Percentiles rank a stretch among this genome's conserved stretches.
These are phyloP conservation scores for Septoria linicola DNA, from an alignment of 2,329 filamentous ascomycete species.

Conservation along the genomic window DNA sequence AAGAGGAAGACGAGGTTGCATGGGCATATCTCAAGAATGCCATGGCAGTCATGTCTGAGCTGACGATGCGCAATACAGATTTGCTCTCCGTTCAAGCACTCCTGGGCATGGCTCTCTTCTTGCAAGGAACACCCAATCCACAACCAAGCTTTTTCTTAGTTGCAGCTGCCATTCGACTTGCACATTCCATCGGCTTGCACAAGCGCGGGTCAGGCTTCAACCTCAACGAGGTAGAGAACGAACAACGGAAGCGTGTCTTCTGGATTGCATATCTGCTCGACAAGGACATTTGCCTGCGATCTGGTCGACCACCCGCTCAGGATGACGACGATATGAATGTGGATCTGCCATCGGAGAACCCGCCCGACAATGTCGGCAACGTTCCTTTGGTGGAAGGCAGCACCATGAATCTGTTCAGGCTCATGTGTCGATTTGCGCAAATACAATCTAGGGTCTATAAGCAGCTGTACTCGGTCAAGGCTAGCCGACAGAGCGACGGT, in stretches of 20 bases:
- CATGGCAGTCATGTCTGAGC: slow-evolving; percentile 85
- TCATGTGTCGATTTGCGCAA: slow-evolving; percentile 86
- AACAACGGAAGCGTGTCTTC: slow-evolving; percentile 78
- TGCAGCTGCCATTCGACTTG: slow-evolving; percentile 82
- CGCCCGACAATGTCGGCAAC: slow-evolving; percentile 88
- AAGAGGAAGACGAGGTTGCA: slow-evolving; percentile 89
- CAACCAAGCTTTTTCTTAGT: slow-evolving; percentile 91
- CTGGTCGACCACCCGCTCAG: slow-evolving; percentile 69
- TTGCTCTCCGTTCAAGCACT: slow-evolving; percentile 91
- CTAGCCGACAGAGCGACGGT: slow-evolving; percentile 85
- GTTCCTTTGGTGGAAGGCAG: slow-evolving; percentile 77
- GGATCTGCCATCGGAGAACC: slow-evolving; percentile 86
- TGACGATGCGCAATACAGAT: slow-evolving; percentile 95
- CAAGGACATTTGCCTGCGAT: slow-evolving; percentile 70
- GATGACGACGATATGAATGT: slow-evolving; percentile 91
- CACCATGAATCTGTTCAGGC: slow-evolving; percentile 91
- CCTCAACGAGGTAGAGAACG: slow-evolving; percentile 87
- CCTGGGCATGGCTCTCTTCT: slow-evolving; percentile 87
- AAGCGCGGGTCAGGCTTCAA: slow-evolving; percentile 92
- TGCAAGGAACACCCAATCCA: slow-evolving; percentile 94
- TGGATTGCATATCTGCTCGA: slow-evolving; percentile 76
- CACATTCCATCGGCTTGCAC: slow-evolving; percentile 92
- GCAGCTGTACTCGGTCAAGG: slow-evolving; percentile 86
- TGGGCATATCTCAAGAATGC: slow-evolving; percentile 98
- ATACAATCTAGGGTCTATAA: slow-evolving; percentile 96